A percentile compares a stretch with the other conserved stretches of the same genome.
Evolutionary conservation across 2,329 filamentous ascomycete species (phyloP).

Genomic region (Bipolaris victoriae): DNA sequence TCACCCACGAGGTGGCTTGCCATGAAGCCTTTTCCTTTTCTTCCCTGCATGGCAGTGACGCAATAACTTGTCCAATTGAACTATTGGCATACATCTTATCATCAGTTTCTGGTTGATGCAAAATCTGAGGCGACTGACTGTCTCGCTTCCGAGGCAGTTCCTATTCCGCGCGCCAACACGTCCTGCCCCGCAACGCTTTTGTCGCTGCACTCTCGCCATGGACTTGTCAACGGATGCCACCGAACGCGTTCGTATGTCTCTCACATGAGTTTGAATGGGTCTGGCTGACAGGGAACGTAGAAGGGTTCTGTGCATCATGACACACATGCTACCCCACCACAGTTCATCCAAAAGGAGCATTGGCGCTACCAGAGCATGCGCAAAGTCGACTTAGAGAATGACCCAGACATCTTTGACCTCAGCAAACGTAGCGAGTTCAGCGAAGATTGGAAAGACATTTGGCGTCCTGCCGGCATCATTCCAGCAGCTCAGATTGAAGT

Average conservation of each 20-base stretch:
- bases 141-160: slow-evolving; percentile 1
- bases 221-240: slow-evolving; percentile 32
- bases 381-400: slow-evolving; percentile 58
- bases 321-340: slow-evolving; percentile 45
- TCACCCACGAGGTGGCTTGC: not conserved
- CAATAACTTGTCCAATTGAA: not conserved
- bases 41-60: not conserved
- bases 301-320: slow-evolving; percentile 43
- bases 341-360: slow-evolving; percentile 44
- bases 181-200: not conserved
- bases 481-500: slow-evolving; percentile 37
- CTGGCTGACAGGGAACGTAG: slow-evolving; percentile 27
- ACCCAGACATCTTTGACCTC: slow-evolving; percentile 52
- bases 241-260: slow-evolving; percentile 45
- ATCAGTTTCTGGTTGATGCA: slow-evolving; percentile 3
- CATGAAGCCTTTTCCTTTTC: slow-evolving; percentile 5
- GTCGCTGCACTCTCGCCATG: slow-evolving; percentile 21
- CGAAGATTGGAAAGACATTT: slow-evolving; percentile 41
- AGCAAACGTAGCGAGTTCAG: slow-evolving; percentile 36
- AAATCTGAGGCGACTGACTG: not conserved
- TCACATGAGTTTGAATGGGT: slow-evolving; percentile 22
- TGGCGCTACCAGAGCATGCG: slow-evolving; percentile 66
- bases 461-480: slow-evolving; percentile 36
- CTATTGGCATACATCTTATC: not conserved
- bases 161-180: not conserved